Conservation (phyloP, 139 green algal species). For the Astrephomene gubernaculifera region DNA sequence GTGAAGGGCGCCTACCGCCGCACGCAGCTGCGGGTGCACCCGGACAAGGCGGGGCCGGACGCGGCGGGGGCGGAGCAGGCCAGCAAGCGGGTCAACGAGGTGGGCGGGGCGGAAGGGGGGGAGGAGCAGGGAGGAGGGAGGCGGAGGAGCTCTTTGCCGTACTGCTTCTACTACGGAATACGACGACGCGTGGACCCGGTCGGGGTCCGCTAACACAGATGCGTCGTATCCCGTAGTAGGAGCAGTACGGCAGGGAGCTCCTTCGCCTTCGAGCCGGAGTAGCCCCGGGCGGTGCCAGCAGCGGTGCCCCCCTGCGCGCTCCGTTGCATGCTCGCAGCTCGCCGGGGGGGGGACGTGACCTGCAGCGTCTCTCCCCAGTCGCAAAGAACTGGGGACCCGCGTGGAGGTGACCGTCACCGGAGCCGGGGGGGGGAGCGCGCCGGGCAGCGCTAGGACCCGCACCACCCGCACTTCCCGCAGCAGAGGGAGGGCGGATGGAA, state of each 20-base stretch:
- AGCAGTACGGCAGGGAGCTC: not conserved
- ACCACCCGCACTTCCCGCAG: no score
- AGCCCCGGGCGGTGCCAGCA: not conserved
- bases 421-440: no score
- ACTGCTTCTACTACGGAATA: not conserved
- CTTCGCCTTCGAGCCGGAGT: not conserved
- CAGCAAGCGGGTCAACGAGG: conserved; percentile 37
- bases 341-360: no score
- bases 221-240: not conserved
- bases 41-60: conserved; percentile 38
- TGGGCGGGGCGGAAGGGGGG: not conserved
- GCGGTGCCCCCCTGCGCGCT: no score
- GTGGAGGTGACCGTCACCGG: not conserved
- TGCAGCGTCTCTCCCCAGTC: not conserved
- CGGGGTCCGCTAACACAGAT: not conserved
- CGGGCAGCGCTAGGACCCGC: not conserved
- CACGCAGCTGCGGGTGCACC: conserved; percentile 34
- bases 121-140: not conserved
- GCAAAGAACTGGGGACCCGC: not conserved
- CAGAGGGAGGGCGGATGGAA: not conserved
- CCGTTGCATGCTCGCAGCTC: no score
- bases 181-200: not conserved
- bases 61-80: conserved; percentile 22
- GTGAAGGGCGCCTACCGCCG: conserved; percentile 6
- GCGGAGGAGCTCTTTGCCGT: not conserved